These are phyloP conservation scores for Malassezia pachydermatis DNA, from an alignment of 1,284 basidiomycete species.

Conservation along the genomic window DNA sequence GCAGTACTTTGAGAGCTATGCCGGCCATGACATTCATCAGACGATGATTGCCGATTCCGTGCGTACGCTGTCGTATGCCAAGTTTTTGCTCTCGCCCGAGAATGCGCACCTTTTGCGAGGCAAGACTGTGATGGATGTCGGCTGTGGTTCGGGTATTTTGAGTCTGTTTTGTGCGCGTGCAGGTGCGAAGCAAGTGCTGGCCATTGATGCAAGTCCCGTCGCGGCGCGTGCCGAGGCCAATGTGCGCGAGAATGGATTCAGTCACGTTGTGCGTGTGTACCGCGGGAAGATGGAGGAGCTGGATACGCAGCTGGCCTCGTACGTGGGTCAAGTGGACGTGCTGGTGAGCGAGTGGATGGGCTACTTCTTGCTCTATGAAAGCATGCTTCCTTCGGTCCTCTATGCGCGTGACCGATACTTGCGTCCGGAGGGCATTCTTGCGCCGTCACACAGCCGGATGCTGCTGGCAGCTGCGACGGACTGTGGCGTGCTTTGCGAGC, in stretches of 20 bases:
- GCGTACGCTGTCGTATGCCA: slow-evolving; percentile 81
- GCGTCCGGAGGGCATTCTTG: slow-evolving; percentile 64
- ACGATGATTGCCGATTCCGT: slow-evolving; percentile 68
- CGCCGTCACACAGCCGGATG: slow-evolving; percentile 79
- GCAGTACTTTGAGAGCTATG: slow-evolving; percentile 89
- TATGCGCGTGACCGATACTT: slow-evolving; percentile 76
- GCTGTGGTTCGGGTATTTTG: slow-evolving; percentile 58
- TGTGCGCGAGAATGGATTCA: slow-evolving; percentile 67
- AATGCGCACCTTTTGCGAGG: slow-evolving; percentile 73
- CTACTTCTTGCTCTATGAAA: slow-evolving; percentile 65
- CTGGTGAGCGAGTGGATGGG: slow-evolving; percentile 96
- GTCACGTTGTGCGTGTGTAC: slow-evolving; percentile 66
- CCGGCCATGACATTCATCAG: slow-evolving; percentile 66
- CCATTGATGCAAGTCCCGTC: slow-evolving; percentile 82
- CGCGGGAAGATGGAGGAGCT: slow-evolving; percentile 82
- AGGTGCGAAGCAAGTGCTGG: slow-evolving; percentile 83
- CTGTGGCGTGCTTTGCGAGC: slow-evolving; percentile 62
- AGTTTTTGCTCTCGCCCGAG: slow-evolving; percentile 65
- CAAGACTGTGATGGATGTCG: slow-evolving; percentile 84
- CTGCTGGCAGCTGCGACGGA: slow-evolving; percentile 71
- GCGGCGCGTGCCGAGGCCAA: slow-evolving; percentile 72
- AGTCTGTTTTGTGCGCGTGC: slow-evolving; percentile 84
- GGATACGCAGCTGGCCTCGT: slow-evolving; percentile 56
- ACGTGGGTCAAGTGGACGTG: slow-evolving; percentile 68
- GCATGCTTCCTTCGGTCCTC: slow-evolving; percentile 91